Evolutionary conservation across 148 eudicot species (phyloP), one percentile per base, ranked within the genome.

Genomic region (Persicaria tinctoria): DNA sequence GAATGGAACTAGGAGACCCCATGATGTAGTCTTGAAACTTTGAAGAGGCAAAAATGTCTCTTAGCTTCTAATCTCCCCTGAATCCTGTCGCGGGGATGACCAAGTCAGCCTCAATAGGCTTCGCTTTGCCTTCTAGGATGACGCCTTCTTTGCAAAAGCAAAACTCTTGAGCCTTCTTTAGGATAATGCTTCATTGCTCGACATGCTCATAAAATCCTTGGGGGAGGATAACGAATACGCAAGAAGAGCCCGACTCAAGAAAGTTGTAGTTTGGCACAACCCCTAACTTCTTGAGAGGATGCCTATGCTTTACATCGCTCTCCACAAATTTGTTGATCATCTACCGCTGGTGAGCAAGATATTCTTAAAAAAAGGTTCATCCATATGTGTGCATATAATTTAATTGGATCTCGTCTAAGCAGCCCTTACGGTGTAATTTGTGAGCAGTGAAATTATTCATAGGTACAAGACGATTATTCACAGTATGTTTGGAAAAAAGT

Each of bases 61-160:
- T 80, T 8, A 91, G 83, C 77, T 87, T 89, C 1, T 80, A 79
- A 51, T 73, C 79, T 46, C 90, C 90, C 41, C 76, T 85, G 81
- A 82, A 88, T 1, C 97, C 91, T 14, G 97, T 88, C 17, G 89
- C 90, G 47, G 88, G 73, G 68, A 91, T 82, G 70, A 92, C 82
- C 72, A 92, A 10, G 68, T 92, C 92, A 6, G 84, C 73, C 78
- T 85, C 32, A 8, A 84, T 13, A 10, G 76, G 59, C 68, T 78
- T 73, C 3, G n/a, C 46, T 50, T 84, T 83, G 2, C 78, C 85
- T 46, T 84, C 84, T 5, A 90, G 16, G n/a, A 76, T 2, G 54
- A 88, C 72, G 6, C 95, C 94, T 10, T 84, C 76, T 18, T 81
- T 80, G 77, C 74, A 83, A 51, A 92, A 90, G 48, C 74, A 49